These are phyloP conservation scores for Leishmania lainsoni DNA, from an alignment of 208 protist genomes.

Conservation along the genomic window DNA sequence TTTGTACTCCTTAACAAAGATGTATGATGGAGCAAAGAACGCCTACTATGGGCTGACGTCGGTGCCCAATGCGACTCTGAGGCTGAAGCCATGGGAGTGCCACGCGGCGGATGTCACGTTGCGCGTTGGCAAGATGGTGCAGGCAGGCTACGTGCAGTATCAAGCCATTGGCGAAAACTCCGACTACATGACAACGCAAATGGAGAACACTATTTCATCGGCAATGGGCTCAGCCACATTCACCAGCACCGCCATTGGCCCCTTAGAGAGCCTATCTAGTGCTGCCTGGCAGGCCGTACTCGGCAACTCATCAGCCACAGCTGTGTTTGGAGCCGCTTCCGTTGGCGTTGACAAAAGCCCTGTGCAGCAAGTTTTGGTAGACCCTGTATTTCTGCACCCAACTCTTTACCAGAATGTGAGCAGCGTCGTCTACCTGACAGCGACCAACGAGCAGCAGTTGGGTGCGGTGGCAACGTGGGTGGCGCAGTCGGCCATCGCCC, in stretches of 20 bases:
- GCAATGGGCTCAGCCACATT: background rate
- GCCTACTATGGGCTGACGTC: slow-evolving; percentile 17
- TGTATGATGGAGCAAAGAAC: too few relatives aligned
- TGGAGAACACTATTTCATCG: background rate
- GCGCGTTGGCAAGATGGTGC: slow-evolving; percentile 11
- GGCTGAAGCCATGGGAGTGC: slow-evolving; percentile 21
- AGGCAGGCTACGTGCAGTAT: slow-evolving; percentile 12
- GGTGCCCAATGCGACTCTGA: slow-evolving; percentile 2
- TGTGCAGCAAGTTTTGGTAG: slow-evolving; percentile 6
- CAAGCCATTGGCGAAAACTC: background rate
- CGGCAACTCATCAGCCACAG: background rate
- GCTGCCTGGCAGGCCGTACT: background rate
- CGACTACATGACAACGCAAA: slow-evolving; percentile 17
- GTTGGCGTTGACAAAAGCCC: background rate
- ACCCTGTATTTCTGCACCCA: slow-evolving; percentile 17
- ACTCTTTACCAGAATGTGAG: slow-evolving; percentile 22
- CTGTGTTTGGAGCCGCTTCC: slow-evolving; percentile 2
- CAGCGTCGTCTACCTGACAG: slow-evolving; percentile 33
- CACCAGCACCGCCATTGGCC: background rate
- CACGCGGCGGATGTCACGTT: slow-evolving; percentile 17
- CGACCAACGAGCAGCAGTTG: slow-evolving; percentile 31
- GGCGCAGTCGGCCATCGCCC: background rate
- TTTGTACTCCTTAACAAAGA: slow-evolving; percentile 12
- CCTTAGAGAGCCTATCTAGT: background rate
- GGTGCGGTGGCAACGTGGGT: slow-evolving; percentile 22